phyloP scores from a whole-genome alignment of 306 rosid species.

The Rosa lucieae region DNA sequence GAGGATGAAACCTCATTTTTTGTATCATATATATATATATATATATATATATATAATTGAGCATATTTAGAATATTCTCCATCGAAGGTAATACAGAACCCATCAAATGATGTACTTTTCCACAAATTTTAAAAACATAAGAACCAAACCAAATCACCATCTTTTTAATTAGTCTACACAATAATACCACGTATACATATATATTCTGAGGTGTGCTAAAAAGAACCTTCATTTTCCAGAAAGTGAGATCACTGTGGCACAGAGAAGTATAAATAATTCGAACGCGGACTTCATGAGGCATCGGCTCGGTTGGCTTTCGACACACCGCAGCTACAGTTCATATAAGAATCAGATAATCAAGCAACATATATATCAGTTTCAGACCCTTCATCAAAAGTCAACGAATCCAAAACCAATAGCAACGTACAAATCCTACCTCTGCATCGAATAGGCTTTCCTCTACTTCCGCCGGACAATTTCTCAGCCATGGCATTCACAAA shows the following conservation, averaged over 20 bases:
- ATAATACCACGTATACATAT: no score
- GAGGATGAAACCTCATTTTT: no score
- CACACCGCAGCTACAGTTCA: constrained; percentile 57
- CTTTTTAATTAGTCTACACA: no score
- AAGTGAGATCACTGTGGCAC: constrained; percentile 71
- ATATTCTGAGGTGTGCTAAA: neutral
- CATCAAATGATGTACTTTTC: no score
- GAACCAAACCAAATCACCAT: no score
- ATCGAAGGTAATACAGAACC: no score
- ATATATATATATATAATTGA: no score
- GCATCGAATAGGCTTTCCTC: constrained; percentile 62
- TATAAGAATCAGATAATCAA: neutral
- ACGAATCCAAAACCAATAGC: neutral
- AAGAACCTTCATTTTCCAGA: constrained; percentile 71
- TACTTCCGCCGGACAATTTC: constrained; percentile 18
- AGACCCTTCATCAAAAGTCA: neutral
- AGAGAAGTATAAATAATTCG: constrained; percentile 70
- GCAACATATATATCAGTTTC: neutral
- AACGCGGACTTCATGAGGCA: constrained; percentile 69
- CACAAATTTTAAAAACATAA: no score
- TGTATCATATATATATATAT: no score
- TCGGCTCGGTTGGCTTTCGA: constrained; percentile 62
- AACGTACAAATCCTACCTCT: constrained; percentile 45
- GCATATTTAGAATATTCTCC: no score
- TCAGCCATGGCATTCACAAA: constrained; percentile 43